A percentile compares a stretch with the other conserved stretches of the same genome.
These are phyloP conservation scores for Nemania sp. DNA, from an alignment of 2,329 filamentous ascomycete species.

Conservation along the genomic window DNA sequence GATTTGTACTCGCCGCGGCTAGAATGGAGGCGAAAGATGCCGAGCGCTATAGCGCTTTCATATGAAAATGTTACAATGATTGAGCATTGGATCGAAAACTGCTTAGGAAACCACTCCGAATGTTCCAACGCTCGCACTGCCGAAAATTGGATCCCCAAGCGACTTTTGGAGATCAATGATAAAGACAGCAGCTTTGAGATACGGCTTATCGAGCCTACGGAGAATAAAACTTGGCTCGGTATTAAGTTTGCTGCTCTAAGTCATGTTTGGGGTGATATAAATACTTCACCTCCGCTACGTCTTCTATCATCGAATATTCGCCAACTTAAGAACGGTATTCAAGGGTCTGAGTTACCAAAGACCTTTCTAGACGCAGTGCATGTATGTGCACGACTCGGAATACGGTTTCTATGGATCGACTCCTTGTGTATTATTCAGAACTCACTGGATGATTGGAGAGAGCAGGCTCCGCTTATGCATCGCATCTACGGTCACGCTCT, in stretches of 20 bases:
- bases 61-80: slow-evolving; percentile 22
- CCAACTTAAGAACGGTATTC: slow-evolving; percentile 14
- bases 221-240: background rate
- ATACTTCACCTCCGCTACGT: slow-evolving; percentile 16
- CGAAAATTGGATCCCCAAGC: slow-evolving; percentile 19
- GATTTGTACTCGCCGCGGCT: slow-evolving; percentile 6
- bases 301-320: slow-evolving; percentile 16
- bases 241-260: slow-evolving; percentile 25
- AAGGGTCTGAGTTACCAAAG: slow-evolving; percentile 14
- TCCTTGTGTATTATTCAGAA: slow-evolving; percentile 26
- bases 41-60: slow-evolving; percentile 15
- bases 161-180: slow-evolving; percentile 21
- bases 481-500: slow-evolving; percentile 26
- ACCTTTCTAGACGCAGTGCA: slow-evolving; percentile 23
- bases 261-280: slow-evolving; percentile 28
- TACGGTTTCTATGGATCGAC: slow-evolving; percentile 27
- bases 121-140: slow-evolving; percentile 10
- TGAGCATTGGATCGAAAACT: slow-evolving; percentile 21
- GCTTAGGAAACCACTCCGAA: slow-evolving; percentile 12
- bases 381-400: slow-evolving; percentile 21
- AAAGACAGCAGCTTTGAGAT: background rate
- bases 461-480: slow-evolving; percentile 26
- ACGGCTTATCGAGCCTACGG: slow-evolving; percentile 21
- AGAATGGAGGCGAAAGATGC: slow-evolving; percentile 17
- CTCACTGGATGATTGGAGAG: slow-evolving; percentile 21